Evolutionary conservation across 2,329 filamentous ascomycete species (phyloP), one percentile per base, ranked within the genome.

Genomic region (Coniochaeta sp.): DNA sequence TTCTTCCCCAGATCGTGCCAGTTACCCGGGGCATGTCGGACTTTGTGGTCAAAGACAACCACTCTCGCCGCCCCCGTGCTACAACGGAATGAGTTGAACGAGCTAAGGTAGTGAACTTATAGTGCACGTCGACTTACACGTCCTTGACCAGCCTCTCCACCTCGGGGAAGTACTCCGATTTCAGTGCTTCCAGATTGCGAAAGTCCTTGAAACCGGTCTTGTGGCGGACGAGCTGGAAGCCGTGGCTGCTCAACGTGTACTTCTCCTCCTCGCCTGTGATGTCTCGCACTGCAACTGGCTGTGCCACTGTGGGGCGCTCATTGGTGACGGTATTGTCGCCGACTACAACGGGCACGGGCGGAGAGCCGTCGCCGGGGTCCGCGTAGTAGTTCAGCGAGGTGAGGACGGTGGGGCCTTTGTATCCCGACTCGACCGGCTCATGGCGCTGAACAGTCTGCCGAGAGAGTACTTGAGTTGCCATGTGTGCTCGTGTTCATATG

Each of bases 1-100:
- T 82, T 1, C 78, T 81, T 35, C 72, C 80, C 76, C 74, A 83
- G 55, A 59, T 85, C 86, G 61, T 81, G 78, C 82, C 83, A 88
- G 42, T 65, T 58, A 5, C 61, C 59, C n/a, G 63, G 61, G 6
- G 56, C 57, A 28, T 60, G 63, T 13, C 64, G 63, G 47, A 63
- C 59, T n/a, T 58, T 63, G 52, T 64, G 59, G 51, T 65, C 63
- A 46, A 65, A 66, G 48, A 64, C 59, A 46, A 61, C 55, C 46
- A 66, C 59, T 13, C 56, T 56, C 9, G 50, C 52, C 24, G 63
- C 63, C 8, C 63, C 62, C 9, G 62, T 65, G n/a, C 63, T 65
- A 40, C n/a, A n/a, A n/a, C n/a, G n/a, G n/a, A n/a, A n/a, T n/a
- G n/a, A n/a, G n/a, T n/a, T n/a, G n/a, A n/a, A n/a, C n/a, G n/a